phyloP scores from a whole-genome alignment of 2,329 filamentous ascomycete species.

The Colletotrichum gigasporum region DNA sequence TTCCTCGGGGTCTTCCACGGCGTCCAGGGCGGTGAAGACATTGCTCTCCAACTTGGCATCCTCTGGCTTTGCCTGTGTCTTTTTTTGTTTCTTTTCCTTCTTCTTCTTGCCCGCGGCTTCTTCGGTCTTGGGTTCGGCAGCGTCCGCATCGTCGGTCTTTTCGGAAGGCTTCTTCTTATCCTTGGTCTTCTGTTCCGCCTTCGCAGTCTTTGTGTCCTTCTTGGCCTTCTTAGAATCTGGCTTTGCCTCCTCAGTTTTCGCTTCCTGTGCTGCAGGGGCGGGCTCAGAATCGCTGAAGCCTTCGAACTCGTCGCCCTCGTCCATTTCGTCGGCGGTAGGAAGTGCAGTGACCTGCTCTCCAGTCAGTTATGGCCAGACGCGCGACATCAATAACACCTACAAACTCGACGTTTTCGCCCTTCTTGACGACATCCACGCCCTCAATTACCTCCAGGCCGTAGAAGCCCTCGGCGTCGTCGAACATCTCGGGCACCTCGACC shows the following conservation, averaged over 20 bases:
- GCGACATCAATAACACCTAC: constrained; percentile 42
- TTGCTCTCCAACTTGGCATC: constrained; percentile 55
- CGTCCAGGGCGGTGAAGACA: constrained; percentile 65
- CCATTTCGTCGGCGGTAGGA: constrained; percentile 23
- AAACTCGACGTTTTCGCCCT: constrained; percentile 68
- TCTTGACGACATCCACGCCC: constrained; percentile 83
- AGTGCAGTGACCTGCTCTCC: background rate
- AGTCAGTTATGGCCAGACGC: background rate
- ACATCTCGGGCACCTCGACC: constrained; percentile 76
- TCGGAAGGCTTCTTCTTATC: constrained; percentile 27
- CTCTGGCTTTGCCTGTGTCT: constrained; percentile 41
- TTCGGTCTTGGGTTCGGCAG: background rate
- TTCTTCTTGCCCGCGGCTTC: constrained; percentile 37
- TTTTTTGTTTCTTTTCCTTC: constrained; percentile 43
- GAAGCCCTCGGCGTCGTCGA: constrained; percentile 93
- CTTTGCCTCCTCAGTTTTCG: constrained; percentile 39
- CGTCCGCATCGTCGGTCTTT: background rate
- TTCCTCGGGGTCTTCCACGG: constrained; percentile 62
- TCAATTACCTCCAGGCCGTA: constrained; percentile 92
- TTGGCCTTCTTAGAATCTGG: constrained; percentile 38
- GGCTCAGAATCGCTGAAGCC: constrained; percentile 68
- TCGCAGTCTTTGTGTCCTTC: constrained; percentile 38
- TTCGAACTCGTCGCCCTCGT: constrained; percentile 68
- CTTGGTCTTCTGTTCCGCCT: constrained; percentile 43
- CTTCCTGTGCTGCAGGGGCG: constrained; percentile 35